A percentile compares a stretch with the other conserved stretches of the same genome.
These are phyloP conservation scores for Trichoderma polysporum DNA, from an alignment of 2,329 filamentous ascomycete species.

Conservation along the genomic window DNA sequence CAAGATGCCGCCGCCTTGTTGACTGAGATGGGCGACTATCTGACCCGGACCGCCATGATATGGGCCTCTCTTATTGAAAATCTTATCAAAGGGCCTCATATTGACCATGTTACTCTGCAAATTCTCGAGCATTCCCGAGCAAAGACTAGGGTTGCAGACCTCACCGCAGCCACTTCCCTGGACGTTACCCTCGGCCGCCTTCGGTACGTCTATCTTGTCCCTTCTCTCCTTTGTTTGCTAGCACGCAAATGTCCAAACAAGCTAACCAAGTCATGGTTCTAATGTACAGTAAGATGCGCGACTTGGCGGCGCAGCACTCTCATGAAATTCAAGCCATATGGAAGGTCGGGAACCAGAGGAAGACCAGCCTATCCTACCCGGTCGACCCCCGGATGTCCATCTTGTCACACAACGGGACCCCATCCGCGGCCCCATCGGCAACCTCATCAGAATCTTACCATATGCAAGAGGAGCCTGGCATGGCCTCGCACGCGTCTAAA, in stretches of 20 bases:
- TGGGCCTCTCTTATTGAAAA: conserved; percentile 37
- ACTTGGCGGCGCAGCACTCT: conserved; percentile 37
- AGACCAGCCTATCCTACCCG: conserved; percentile 21
- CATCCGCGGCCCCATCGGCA: neutral
- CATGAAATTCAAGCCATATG: conserved; percentile 37
- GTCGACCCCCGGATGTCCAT: conserved; percentile 25
- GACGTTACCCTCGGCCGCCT: conserved; percentile 37
- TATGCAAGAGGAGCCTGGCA: conserved; percentile 23
- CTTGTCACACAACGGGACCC: conserved; percentile 28
- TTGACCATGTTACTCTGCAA: conserved; percentile 30
- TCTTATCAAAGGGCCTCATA: conserved; percentile 36
- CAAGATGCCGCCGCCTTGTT: conserved; percentile 32
- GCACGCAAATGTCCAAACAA: neutral
- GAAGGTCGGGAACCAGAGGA: conserved; percentile 25
- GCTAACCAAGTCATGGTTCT: conserved; percentile 17
- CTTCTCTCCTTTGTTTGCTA: neutral
- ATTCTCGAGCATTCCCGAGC: conserved; percentile 31
- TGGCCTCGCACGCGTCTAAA: conserved; percentile 22
- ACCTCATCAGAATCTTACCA: conserved; percentile 22
- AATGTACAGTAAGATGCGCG: conserved; percentile 35
- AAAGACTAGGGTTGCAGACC: conserved; percentile 31
- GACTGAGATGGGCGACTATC: conserved; percentile 38
- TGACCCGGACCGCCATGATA: conserved; percentile 36
- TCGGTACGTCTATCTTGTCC: conserved; percentile 28
- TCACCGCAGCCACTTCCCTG: conserved; percentile 31